phyloP scores from a whole-genome alignment of 768 basidiomycete genomes.

The Phylloporus arenicola region DNA sequence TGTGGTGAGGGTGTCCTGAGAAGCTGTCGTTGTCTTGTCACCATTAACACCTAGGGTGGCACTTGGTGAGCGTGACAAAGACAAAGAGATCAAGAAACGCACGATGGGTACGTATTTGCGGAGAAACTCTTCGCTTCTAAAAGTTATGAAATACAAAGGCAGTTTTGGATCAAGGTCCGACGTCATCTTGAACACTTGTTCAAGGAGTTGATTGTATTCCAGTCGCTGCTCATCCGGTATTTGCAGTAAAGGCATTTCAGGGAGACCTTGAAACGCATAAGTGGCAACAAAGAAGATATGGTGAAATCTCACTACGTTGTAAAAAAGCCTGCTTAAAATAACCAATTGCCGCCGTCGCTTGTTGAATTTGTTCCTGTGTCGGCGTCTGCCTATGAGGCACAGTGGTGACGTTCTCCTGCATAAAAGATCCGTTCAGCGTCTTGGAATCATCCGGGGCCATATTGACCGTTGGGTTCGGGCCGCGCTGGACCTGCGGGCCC shows the following conservation, averaged over 20 bases:
- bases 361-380: conserved; percentile 32
- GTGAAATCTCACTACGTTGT: conserved; percentile 24
- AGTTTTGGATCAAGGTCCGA: conserved; percentile 49
- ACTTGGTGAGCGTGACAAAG: conserved; percentile 6
- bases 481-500: conserved; percentile 15
- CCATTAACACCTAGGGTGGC: conserved; percentile 37
- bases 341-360: conserved; percentile 23
- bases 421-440: conserved; percentile 10
- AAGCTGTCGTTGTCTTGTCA: conserved; percentile 32
- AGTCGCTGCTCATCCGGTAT: conserved; percentile 49
- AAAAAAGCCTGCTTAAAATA: conserved; percentile 33
- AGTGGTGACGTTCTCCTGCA: conserved; percentile 1
- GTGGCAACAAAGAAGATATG: conserved; percentile 7
- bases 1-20: conserved; percentile 21
- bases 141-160: conserved; percentile 39
- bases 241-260: conserved; percentile 31
- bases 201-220: conserved; percentile 49
- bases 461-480: conserved; percentile 8
- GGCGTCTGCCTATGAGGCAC: conserved; percentile 11
- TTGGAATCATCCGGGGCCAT: conserved; percentile 17
- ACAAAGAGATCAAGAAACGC: conserved; percentile 24
- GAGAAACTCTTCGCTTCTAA: conserved; percentile 45
- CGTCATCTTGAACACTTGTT: conserved; percentile 42
- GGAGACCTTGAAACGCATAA: conserved; percentile 30
- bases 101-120: conserved; percentile 53